Conservation (phyloP, 306 rosid species). For the Cucurbita ficifolia region DNA sequence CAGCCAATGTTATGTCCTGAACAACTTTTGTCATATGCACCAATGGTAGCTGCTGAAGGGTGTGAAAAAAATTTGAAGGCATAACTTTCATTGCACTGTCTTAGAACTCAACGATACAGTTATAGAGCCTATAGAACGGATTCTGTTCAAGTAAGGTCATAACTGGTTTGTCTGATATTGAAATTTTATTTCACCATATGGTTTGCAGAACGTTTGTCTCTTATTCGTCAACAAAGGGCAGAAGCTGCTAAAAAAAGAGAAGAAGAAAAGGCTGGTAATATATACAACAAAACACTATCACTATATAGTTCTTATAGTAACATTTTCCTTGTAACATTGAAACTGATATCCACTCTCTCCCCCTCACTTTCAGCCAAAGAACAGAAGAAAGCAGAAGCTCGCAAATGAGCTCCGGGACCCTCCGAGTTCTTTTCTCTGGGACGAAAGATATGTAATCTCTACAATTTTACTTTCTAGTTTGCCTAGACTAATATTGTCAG, state of each 20-base stretch:
- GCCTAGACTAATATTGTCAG: neutral
- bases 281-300: neutral
- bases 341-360: neutral
- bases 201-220: constrained; percentile 62
- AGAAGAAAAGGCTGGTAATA: constrained; percentile 75
- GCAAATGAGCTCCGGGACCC: constrained; percentile 32
- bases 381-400: constrained; percentile 61
- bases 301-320: neutral
- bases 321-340: neutral
- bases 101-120: too few species aligned
- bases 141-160: too few species aligned
- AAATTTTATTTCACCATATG: constrained; percentile 2
- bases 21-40: neutral
- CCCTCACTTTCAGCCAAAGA: constrained; percentile 45
- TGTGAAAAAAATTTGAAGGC: neutral
- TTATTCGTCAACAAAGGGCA: constrained; percentile 69
- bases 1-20: neutral
- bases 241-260: constrained; percentile 85
- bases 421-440: constrained; percentile 11
- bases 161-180: neutral
- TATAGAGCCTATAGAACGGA: too few species aligned
- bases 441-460: constrained; percentile 15
- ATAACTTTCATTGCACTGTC: neutral
- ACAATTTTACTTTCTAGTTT: neutral
- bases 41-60: neutral